A percentile compares a stretch with the other conserved stretches of the same genome.
Conservation (phyloP, 495 filamentous ascomycete species). For the Tetracladium marchalianum region DNA sequence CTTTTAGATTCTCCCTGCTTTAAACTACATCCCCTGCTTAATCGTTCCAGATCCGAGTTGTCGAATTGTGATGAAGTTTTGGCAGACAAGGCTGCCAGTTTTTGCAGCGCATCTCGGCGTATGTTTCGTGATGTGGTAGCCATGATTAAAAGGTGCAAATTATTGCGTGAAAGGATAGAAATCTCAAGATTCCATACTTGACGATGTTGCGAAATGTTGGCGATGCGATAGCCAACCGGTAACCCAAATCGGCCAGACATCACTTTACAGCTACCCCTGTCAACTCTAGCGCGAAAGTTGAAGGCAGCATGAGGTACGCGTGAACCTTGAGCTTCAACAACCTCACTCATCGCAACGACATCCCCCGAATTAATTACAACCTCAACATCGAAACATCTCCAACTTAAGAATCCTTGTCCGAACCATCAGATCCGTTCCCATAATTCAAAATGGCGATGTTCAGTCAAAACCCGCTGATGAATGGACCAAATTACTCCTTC, state of each 20-base stretch:
- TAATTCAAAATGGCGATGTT: constrained; percentile 41
- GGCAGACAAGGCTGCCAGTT: constrained; percentile 56
- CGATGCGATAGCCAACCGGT: too few relatives aligned
- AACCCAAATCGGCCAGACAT: too few relatives aligned
- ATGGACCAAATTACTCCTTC: constrained; percentile 51
- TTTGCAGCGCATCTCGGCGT: constrained; percentile 56
- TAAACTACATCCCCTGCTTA: constrained; percentile 45
- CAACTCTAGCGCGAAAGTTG: constrained; percentile 10
- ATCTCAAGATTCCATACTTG: background rate
- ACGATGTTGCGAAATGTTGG: too few relatives aligned
- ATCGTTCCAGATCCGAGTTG: constrained; percentile 51
- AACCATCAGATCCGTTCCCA: background rate
- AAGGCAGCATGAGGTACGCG: constrained; percentile 3
- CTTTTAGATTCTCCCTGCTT: constrained; percentile 20
- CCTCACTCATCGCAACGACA: constrained; percentile 1
- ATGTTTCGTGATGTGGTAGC: constrained; percentile 28
- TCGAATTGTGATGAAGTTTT: constrained; percentile 41
- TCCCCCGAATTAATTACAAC: background rate
- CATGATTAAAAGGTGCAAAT: constrained; percentile 1
- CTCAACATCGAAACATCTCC: background rate
- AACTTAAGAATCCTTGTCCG: background rate
- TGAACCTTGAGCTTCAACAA: constrained; percentile 2
- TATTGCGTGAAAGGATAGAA: background rate
- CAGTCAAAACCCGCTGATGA: constrained; percentile 51
- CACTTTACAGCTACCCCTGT: constrained; percentile 3